These are phyloP conservation scores for Pythium aristosporum DNA, from an alignment of 352 stramenopile genomes.

Conservation along the genomic window DNA sequence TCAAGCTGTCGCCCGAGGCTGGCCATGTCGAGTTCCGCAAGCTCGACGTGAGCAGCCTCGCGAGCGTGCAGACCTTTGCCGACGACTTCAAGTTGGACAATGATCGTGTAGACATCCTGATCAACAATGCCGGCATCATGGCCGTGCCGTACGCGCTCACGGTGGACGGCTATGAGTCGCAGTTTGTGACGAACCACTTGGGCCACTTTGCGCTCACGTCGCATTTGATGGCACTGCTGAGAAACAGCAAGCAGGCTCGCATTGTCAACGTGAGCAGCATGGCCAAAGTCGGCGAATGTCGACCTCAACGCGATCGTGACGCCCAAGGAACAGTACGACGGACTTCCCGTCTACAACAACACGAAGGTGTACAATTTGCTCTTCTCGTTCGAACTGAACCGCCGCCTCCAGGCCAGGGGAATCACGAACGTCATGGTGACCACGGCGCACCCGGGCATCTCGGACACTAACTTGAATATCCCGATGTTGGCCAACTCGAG, in stretches of 20 bases:
- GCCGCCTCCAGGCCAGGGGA: conserved; percentile 27
- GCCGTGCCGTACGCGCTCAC: not conserved
- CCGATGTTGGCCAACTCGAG: conserved; percentile 6
- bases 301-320: conserved; percentile 35
- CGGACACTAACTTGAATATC: conserved; percentile 29
- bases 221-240: conserved; percentile 27
- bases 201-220: conserved; percentile 35
- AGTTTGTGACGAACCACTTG: conserved; percentile 26
- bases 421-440: conserved; percentile 31
- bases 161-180: conserved; percentile 14
- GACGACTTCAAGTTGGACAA: conserved; percentile 17
- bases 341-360: conserved; percentile 32
- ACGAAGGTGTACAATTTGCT: conserved; percentile 60
- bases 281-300: conserved; percentile 35
- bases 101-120: conserved; percentile 29
- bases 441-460: conserved; percentile 38
- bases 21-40: conserved; percentile 23
- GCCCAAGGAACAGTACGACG: conserved; percentile 34
- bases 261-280: conserved; percentile 43
- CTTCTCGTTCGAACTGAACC: conserved; percentile 47
- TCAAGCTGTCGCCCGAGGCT: conserved; percentile 32
- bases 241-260: conserved; percentile 26
- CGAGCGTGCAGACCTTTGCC: conserved; percentile 26
- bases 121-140: conserved; percentile 34
- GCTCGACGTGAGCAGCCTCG: conserved; percentile 28